Percentiles rank a stretch among this genome's conserved stretches.
Conservation (phyloP, 106 monocot genomes). For the Dactylorhiza incarnata region DNA sequence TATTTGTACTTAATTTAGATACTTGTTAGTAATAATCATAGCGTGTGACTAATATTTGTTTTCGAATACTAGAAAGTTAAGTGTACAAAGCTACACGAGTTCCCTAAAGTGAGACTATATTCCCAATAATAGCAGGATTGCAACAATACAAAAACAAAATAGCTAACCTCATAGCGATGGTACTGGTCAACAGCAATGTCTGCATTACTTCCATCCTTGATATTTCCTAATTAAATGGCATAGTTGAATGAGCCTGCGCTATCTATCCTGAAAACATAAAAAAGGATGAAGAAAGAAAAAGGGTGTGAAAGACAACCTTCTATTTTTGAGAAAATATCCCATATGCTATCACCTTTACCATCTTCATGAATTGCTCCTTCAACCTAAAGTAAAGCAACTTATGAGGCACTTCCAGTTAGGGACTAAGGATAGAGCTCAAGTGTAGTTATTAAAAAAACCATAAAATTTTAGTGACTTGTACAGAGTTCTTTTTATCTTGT, state of each 20-base stretch:
- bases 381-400: conserved; percentile 36
- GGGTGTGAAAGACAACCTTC: conserved; percentile 32
- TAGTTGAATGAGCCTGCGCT: not conserved
- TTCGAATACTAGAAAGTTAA: no score
- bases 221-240: conserved; percentile 41
- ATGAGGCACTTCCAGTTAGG: no score
- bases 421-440: not conserved
- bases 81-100: no score
- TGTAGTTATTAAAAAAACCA: not conserved
- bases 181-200: conserved; percentile 83
- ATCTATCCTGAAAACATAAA: not conserved
- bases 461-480: not conserved
- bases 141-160: not conserved
- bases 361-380: conserved; percentile 83
- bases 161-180: conserved; percentile 81
- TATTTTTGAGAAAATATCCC: conserved; percentile 70
- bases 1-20: no score
- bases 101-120: no score
- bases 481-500: not conserved
- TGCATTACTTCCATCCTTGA: conserved; percentile 65
- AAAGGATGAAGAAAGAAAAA: not conserved
- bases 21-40: no score
- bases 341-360: conserved; percentile 75
- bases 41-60: no score
- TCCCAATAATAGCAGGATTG: not conserved